Base-by-base conservation (phyloP, 768 basidiomycete genomes). In the Cyathus striatus region DNA sequence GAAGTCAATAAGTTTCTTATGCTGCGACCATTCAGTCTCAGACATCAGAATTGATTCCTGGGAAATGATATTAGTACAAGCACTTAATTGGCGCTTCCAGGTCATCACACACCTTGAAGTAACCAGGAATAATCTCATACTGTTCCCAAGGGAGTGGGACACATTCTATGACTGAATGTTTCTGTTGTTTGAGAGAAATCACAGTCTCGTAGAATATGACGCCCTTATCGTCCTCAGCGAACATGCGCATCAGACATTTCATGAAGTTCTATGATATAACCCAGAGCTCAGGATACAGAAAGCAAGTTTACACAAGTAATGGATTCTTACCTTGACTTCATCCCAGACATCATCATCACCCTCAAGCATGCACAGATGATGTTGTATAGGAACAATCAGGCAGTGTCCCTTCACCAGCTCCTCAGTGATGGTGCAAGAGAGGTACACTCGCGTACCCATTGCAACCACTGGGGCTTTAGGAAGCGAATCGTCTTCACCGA, bases 291-390 rank as follows among this genome's bases (percentile, higher is more conserved):
- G 16, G 27, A 26, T 18, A n/a, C n/a, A 30, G 41, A 3, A 41
- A 6, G 23, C 39, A 6, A 30, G 39, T 38, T 20, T 4, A 20
- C 25, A 21, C 36, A 9, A 16, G 10, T 23, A 17, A 27, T 16
- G 46, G n/a, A 32, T n/a, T 62, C 84, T 43, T 56, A 95, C 95
- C 65, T 77, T 76, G 45, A 92, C 83, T 76, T 98, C 95, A 48
- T 98, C 95, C 95, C 95, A 99, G 18, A 94, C 86, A 54, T 99
- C 95, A 49, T 98, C 93, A 50, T 99, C 95, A 22, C 81, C 88
- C 62, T 98, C 95, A 3, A 99, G 71, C 74, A 85, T 89, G 34
- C 81, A 83, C 36, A 98, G 63, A 60, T 93, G 84, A 59, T 99
- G 96, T 50, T 97, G 90, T 12, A 96, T 86, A 4, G 96, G 96